These are phyloP conservation scores for Starmerella geochares DNA, from an alignment of 805 yeast species.

Conservation along the genomic window DNA sequence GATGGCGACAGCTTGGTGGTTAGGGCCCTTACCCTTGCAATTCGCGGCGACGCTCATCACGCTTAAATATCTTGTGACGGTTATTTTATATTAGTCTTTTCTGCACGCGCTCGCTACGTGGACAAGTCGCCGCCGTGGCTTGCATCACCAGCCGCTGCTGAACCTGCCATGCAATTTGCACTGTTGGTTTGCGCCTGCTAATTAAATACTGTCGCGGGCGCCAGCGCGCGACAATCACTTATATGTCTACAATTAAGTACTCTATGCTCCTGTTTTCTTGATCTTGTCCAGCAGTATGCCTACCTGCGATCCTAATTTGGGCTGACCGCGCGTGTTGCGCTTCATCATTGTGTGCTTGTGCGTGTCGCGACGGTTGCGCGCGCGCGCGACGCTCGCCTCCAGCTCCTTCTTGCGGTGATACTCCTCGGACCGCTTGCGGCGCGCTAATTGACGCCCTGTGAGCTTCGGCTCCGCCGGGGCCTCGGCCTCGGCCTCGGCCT, in stretches of 20 bases:
- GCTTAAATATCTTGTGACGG: too few relatives aligned
- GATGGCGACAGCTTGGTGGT: slow-evolving; percentile 37
- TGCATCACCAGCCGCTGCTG: too few relatives aligned
- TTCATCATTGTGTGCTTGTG: slow-evolving; percentile 40
- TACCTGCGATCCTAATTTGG: slow-evolving; percentile 82
- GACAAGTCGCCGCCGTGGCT: too few relatives aligned
- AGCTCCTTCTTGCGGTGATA: slow-evolving; percentile 35
- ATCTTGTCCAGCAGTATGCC: slow-evolving; percentile 68
- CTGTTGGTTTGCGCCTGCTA: too few relatives aligned
- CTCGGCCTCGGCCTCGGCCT: too few relatives aligned
- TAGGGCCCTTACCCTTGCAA: slow-evolving; percentile 38
- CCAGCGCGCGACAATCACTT: too few relatives aligned
- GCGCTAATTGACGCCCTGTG: slow-evolving; percentile 34
- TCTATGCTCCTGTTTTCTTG: slow-evolving; percentile 38
- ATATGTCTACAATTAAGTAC: not conserved
- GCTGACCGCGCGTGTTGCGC: slow-evolving; percentile 71
- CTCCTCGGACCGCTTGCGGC: slow-evolving; percentile 38
- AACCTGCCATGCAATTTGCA: too few relatives aligned
- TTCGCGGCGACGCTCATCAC: too few relatives aligned
- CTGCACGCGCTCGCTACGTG: too few relatives aligned
- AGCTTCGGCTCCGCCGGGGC: slow-evolving; percentile 21
- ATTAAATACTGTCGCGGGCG: too few relatives aligned
- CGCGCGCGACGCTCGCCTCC: slow-evolving; percentile 37
- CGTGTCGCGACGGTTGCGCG: slow-evolving; percentile 35
- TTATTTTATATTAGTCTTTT: too few relatives aligned